Evolutionary conservation across 345 rosid species (phyloP).

Genomic region (Pelargonium nanum): DNA sequence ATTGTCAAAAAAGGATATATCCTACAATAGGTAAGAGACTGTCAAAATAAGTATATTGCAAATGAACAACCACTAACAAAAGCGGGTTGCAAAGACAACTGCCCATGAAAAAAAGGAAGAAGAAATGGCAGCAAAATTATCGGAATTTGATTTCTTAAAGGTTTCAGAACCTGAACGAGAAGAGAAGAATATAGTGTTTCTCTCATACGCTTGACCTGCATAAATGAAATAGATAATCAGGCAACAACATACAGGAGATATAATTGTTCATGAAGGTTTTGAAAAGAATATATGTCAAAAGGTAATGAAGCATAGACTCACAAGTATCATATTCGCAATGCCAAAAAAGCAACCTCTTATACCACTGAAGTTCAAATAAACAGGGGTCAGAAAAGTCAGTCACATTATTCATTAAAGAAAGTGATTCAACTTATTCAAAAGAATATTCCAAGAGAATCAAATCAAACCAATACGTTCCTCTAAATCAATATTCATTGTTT

Average conservation of each 20-base stretch:
- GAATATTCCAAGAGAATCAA: neutral
- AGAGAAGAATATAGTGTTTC: constrained; percentile 81
- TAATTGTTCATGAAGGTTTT: neutral
- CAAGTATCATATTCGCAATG: constrained; percentile 95
- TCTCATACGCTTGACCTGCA: constrained; percentile 92
- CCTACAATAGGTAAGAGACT: constrained; percentile 35
- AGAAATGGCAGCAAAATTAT: constrained; percentile 6
- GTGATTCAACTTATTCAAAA: neutral
- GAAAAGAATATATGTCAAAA: neutral
- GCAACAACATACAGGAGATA: constrained; percentile 7
- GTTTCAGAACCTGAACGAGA: constrained; percentile 63
- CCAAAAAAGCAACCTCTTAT: constrained; percentile 89
- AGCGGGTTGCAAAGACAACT: neutral
- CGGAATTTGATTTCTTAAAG: constrained; percentile 10
- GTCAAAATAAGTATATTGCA: constrained; percentile 5
- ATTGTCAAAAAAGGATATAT: constrained; percentile 82
- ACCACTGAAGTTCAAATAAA: constrained; percentile 55
- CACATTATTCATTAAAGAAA: neutral
- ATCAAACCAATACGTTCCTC: too few relatives aligned
- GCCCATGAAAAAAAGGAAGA: neutral
- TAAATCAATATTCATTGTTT: too few relatives aligned
- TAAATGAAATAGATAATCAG: constrained; percentile 8
- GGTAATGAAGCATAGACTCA: constrained; percentile 32
- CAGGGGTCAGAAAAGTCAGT: constrained; percentile 19
- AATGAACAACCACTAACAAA: neutral